A percentile compares a stretch with the other conserved stretches of the same genome.
Conservation (phyloP, 78 protist genomes). For the Polysphondylium violaceum region DNA sequence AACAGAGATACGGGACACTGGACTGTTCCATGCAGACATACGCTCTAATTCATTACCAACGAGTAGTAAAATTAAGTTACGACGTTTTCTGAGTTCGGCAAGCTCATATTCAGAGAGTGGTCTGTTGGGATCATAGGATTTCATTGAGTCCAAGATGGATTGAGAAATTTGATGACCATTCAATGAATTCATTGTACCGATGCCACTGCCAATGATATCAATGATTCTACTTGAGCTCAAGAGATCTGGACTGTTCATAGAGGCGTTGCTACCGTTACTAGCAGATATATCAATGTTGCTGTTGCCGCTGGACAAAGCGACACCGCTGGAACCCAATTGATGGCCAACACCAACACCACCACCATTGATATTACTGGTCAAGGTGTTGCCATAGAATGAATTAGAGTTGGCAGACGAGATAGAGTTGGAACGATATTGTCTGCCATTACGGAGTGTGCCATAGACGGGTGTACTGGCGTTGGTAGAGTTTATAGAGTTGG, state of each 20-base stretch:
- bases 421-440: too few relatives aligned
- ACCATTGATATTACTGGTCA: constrained; percentile 4
- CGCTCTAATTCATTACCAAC: constrained; percentile 87
- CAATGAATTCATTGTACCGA: constrained; percentile 50
- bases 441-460: too few relatives aligned
- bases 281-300: background rate
- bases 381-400: background rate
- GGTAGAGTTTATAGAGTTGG: too few relatives aligned
- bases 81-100: constrained; percentile 10
- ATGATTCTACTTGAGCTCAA: background rate
- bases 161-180: constrained; percentile 13
- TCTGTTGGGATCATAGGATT: background rate
- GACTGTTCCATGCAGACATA: constrained; percentile 88
- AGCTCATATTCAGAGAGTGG: constrained; percentile 16
- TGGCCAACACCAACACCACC: constrained; percentile 48
- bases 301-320: constrained; percentile 1
- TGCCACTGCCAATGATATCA: constrained; percentile 70
- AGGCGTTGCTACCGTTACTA: background rate
- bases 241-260: background rate
- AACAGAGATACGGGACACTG: constrained; percentile 40
- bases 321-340: background rate
- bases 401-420: background rate
- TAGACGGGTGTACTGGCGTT: too few relatives aligned
- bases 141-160: constrained; percentile 11
- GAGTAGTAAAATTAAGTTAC: constrained; percentile 73